phyloP scores from a whole-genome alignment of 2,329 filamentous ascomycete species.

The Cladosporium sp. region DNA sequence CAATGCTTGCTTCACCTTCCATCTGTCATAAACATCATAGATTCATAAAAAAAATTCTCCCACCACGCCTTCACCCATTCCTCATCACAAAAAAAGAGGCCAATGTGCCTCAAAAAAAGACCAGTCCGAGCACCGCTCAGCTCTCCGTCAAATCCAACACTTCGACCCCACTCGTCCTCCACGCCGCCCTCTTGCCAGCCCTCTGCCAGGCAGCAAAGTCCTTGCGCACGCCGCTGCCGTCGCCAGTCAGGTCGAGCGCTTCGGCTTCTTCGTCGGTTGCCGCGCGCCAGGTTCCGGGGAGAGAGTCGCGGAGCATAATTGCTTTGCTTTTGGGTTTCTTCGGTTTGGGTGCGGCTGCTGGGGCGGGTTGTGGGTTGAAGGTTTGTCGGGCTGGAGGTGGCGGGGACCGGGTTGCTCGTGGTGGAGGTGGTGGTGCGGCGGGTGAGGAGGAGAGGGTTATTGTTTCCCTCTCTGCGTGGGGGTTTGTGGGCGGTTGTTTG shows the following conservation, averaged over 20 bases:
- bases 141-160: constrained; percentile 37
- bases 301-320: constrained; percentile 34
- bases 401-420: not conserved
- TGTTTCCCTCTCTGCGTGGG: not conserved
- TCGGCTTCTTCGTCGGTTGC: constrained; percentile 31
- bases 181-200: constrained; percentile 24
- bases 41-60: not conserved
- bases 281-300: constrained; percentile 38
- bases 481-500: not conserved
- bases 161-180: constrained; percentile 38
- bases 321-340: constrained; percentile 15
- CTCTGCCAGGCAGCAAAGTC: constrained; percentile 2
- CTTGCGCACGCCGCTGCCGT: constrained; percentile 27
- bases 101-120: too few relatives aligned
- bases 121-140: not conserved
- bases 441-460: constrained; percentile 11
- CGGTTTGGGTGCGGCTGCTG: constrained; percentile 4
- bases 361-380: not conserved
- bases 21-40: not conserved
- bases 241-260: constrained; percentile 31
- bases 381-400: not conserved
- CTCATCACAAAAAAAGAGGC: not conserved
- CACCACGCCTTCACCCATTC: not conserved
- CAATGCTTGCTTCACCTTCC: not conserved
- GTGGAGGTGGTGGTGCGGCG: not conserved